Base-by-base conservation (phyloP, 495 filamentous ascomycete genomes). In the Oidiodendron maius region DNA sequence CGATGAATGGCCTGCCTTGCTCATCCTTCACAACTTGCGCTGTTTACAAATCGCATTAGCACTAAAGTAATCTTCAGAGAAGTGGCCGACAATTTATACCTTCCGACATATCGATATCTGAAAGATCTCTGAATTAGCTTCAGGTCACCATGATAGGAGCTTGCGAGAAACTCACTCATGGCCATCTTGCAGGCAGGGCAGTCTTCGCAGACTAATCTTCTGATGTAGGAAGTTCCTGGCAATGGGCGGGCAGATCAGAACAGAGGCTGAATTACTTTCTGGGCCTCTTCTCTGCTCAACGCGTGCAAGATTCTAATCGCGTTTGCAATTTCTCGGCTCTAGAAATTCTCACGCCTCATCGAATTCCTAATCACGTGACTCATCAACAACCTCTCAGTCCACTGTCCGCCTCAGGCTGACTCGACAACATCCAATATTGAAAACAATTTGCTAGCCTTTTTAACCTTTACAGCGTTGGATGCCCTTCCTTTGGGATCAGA, bases 1-100 rank as follows among this genome's bases (percentile, higher is more conserved):
- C 83, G 61, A 99, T 97, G 65, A 99, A 97, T 36, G 94, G 93
- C 60, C 93, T 81, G 50, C 93, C 93, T 64, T 90, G 83, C 70
- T 99, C 93, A 80, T 99, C 93, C 73, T 78, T 77, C 61, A 78
- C 67, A 57, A 80, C 71, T 56, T 68, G 51, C 52, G 76, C 76
- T 80, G 43, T 41, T 56, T n/a, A 24, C 15, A 44, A 42, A 13
- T 16, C 2, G 41, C 3, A 37, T 46, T 13, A 38, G 13, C 50
- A 47, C 53, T 40, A 52, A 28, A 23, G 39, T n/a, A 24, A 5
- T 25, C n/a, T 4, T 17, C 12, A 22, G 15, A 40, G 8, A 10
- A 48, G 15, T 21, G n/a, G 32, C 28, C 28, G n/a, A 40, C 22
- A 34, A 20, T 36, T 44, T 55, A 48, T 73, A 88, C 83, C 83